phyloP scores from a whole-genome alignment of 1,284 basidiomycete species.

The Ceratobasidium sp. region DNA sequence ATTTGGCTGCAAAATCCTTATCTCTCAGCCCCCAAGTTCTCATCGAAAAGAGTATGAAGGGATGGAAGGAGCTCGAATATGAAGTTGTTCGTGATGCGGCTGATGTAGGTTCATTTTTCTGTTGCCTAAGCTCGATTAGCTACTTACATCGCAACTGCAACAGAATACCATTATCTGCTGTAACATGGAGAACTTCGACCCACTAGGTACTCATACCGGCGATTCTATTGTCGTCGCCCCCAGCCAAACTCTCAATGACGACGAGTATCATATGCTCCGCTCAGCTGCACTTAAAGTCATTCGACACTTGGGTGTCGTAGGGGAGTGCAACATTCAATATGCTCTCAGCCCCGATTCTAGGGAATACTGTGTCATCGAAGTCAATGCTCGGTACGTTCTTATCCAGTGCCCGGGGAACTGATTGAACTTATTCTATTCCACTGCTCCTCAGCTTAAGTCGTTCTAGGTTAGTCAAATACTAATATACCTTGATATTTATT shows the following conservation, averaged over 20 bases:
- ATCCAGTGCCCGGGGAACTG: slow-evolving; percentile 4
- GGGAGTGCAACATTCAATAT: slow-evolving; percentile 99
- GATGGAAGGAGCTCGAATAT: slow-evolving; percentile 99
- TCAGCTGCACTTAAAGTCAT: slow-evolving; percentile 97
- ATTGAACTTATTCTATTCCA: slow-evolving; percentile 35
- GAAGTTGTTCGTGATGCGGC: slow-evolving; percentile 98
- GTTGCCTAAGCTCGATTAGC: background rate
- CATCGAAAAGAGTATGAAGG: slow-evolving; percentile 98
- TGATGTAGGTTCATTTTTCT: slow-evolving; percentile 71
- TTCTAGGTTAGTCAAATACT: slow-evolving; percentile 56
- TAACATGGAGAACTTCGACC: slow-evolving; percentile 99
- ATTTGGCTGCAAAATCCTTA: slow-evolving; percentile 91
- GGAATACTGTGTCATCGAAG: slow-evolving; percentile 98
- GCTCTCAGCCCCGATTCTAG: slow-evolving; percentile 91
- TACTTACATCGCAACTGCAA: background rate
- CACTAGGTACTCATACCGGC: slow-evolving; percentile 98
- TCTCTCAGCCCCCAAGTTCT: slow-evolving; percentile 94
- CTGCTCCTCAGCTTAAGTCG: slow-evolving; percentile 58
- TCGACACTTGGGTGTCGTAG: slow-evolving; percentile 96
- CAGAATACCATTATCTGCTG: slow-evolving; percentile 95
- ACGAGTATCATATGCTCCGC: slow-evolving; percentile 99
- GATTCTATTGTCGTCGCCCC: slow-evolving; percentile 99
- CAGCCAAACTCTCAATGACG: slow-evolving; percentile 96
- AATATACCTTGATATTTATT: slow-evolving; percentile 5
- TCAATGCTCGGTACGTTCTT: slow-evolving; percentile 81